Conservation (phyloP, 768 basidiomycete species). For the Amylocystis lapponica region DNA sequence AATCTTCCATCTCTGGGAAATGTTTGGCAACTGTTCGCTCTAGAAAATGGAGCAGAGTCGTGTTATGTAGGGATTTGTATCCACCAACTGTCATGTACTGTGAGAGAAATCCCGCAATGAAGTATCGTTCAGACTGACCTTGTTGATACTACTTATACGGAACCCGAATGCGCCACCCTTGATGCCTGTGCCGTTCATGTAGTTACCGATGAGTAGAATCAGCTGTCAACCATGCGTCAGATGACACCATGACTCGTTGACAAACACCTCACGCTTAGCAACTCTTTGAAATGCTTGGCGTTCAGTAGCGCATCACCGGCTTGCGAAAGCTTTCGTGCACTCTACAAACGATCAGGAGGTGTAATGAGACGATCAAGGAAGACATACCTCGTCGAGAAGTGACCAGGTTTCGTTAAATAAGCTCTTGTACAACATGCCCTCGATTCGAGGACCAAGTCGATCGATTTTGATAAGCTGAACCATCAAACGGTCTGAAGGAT, state of each 20-base stretch:
- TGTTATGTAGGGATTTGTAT: slow-evolving; percentile 97
- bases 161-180: slow-evolving; percentile 98
- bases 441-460: slow-evolving; percentile 78
- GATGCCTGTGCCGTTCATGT: slow-evolving; percentile 94
- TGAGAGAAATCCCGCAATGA: background rate
- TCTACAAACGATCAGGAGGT: slow-evolving; percentile 37
- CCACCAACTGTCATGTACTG: slow-evolving; percentile 73
- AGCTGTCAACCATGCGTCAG: slow-evolving; percentile 38
- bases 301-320: slow-evolving; percentile 76
- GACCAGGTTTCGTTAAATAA: slow-evolving; percentile 83
- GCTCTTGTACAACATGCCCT: slow-evolving; percentile 93
- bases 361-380: background rate
- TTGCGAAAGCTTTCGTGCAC: slow-evolving; percentile 72
- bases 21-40: slow-evolving; percentile 84
- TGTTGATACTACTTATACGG: slow-evolving; percentile 95
- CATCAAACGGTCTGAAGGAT: slow-evolving; percentile 94
- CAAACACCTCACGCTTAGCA: slow-evolving; percentile 60
- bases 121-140: slow-evolving; percentile 38
- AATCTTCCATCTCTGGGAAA: slow-evolving; percentile 82
- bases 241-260: background rate
- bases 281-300: slow-evolving; percentile 85
- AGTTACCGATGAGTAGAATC: slow-evolving; percentile 94
- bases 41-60: slow-evolving; percentile 90
- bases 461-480: slow-evolving; percentile 95
- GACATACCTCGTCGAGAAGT: slow-evolving; percentile 72